Conservation (phyloP, 257 asterid genomes). For the Eucommia ulmoides region DNA sequence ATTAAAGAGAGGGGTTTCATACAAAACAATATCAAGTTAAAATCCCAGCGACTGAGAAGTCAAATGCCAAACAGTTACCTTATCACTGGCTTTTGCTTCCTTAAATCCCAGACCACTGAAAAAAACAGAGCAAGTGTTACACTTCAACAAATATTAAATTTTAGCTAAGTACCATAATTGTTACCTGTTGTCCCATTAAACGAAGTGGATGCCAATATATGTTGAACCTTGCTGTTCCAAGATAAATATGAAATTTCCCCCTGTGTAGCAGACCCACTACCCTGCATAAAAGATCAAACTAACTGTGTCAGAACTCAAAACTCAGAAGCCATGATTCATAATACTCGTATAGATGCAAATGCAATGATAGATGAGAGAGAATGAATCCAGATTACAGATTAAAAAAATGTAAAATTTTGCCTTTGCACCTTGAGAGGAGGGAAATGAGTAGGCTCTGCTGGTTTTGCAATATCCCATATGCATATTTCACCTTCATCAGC, state of each 20-base stretch:
- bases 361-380: conserved; percentile 8
- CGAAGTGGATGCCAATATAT: conserved; percentile 88
- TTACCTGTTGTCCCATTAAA: conserved; percentile 86
- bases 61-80: conserved; percentile 37
- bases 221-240: conserved; percentile 85
- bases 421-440: conserved; percentile 75
- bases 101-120: conserved; percentile 95
- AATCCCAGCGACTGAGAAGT: too few species aligned
- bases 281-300: conserved; percentile 52
- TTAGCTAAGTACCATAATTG: too few species aligned
- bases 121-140: conserved; percentile 20
- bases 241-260: conserved; percentile 91
- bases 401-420: background rate
- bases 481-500: conserved; percentile 98
- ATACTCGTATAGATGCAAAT: background rate
- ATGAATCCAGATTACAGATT: background rate
- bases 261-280: conserved; percentile 85
- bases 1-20: too few species aligned
- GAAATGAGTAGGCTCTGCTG: conserved; percentile 66
- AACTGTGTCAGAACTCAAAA: too few species aligned
- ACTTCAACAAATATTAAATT: conserved; percentile 1
- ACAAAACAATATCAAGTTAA: background rate
- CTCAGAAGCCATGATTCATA: background rate
- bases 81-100: conserved; percentile 87
- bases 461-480: conserved; percentile 82